Evolutionary conservation across 139 green algal species (phyloP).

Genomic region (Limnomonas spitsbergensis): DNA sequence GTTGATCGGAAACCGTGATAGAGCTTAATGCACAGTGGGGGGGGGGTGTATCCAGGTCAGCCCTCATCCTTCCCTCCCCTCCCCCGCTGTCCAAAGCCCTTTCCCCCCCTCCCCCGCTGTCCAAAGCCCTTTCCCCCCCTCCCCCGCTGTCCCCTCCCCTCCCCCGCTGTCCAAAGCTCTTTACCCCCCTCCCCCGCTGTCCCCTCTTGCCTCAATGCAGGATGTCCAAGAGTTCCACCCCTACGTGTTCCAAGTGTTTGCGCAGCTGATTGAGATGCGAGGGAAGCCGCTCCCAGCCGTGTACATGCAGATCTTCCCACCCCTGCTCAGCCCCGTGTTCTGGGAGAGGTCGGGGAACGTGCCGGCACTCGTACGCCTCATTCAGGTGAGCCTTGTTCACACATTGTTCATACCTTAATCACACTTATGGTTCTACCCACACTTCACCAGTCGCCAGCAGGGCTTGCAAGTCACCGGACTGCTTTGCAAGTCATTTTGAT

Average conservation of each 20-base stretch:
- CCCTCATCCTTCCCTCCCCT: too few species aligned
- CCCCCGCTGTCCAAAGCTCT: too few species aligned
- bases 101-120: too few species aligned
- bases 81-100: too few species aligned
- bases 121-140: too few species aligned
- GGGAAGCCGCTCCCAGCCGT: constrained; percentile 50
- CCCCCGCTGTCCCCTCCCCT: too few species aligned
- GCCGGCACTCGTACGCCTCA: constrained; percentile 84
- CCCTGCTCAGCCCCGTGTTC: constrained; percentile 76
- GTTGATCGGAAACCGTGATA: too few species aligned
- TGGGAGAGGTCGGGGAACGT: constrained; percentile 95
- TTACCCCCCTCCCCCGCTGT: neutral
- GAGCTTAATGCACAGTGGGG: too few species aligned
- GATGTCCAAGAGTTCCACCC: constrained; percentile 78
- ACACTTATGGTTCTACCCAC: neutral
- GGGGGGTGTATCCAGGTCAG: too few species aligned
- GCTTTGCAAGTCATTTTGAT: too few species aligned
- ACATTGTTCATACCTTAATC: neutral
- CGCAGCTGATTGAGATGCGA: constrained; percentile 86
- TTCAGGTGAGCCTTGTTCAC: constrained; percentile 58
- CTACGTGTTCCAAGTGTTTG: constrained; percentile 91
- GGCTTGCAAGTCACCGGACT: too few species aligned
- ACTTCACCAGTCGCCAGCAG: too few species aligned
- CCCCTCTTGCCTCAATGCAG: neutral
- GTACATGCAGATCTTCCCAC: constrained; percentile 84